A percentile compares a stretch with the other conserved stretches of the same genome.
phyloP scores from a whole-genome alignment of 805 yeast species.

The Pichia rugopelliculosa region DNA sequence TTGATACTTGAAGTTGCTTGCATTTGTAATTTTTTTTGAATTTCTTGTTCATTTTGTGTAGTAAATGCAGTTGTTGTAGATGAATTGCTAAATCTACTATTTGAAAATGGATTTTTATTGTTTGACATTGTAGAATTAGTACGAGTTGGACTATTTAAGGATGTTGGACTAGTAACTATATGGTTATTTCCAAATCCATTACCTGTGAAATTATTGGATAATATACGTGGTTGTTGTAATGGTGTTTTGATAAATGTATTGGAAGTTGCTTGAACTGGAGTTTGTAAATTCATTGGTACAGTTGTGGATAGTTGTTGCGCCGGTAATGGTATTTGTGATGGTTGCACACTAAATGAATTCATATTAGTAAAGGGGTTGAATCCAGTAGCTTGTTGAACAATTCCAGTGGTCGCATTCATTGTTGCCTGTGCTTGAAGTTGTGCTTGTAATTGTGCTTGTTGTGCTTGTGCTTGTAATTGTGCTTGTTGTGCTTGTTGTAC shows the following conservation, averaged over 20 bases:
- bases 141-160: conserved; percentile 17
- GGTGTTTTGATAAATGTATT: conserved; percentile 1
- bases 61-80: conserved; percentile 21
- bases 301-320: conserved; percentile 1
- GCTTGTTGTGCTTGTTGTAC: conserved; percentile 9
- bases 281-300: conserved; percentile 5
- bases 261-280: conserved; percentile 17
- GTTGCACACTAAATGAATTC: conserved; percentile 8
- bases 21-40: conserved; percentile 5
- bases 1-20: background rate
- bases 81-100: conserved; percentile 17
- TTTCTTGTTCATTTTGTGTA: conserved; percentile 9
- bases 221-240: conserved; percentile 5
- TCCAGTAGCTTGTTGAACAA: conserved; percentile 12
- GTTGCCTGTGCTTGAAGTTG: conserved; percentile 3
- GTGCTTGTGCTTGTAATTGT: conserved; percentile 9
- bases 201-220: conserved; percentile 34
- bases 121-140: conserved; percentile 1
- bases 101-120: conserved; percentile 26
- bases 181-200: conserved; percentile 46
- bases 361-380: conserved; percentile 13
- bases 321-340: conserved; percentile 5
- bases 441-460: conserved; percentile 8
- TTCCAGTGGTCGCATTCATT: background rate
- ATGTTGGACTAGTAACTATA: background rate